Evolutionary conservation across 2,329 filamentous ascomycete species (phyloP), one percentile per base, ranked within the genome.

Genomic region (Aspergillus pseudonomiae): DNA sequence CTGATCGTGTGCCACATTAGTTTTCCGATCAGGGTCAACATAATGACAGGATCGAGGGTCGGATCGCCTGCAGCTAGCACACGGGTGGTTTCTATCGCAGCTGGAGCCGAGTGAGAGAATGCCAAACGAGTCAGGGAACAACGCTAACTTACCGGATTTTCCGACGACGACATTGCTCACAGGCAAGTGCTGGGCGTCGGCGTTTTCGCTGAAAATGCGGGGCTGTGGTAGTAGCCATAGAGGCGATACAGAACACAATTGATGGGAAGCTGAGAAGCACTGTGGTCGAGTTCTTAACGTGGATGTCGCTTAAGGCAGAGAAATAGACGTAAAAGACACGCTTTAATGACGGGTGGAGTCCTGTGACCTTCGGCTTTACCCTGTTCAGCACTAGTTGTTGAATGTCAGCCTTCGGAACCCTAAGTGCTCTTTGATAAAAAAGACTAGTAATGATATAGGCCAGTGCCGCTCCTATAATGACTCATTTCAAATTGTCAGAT

Each of bases 1-100:
- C 14, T 50, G 46, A 28, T 28, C 46, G 16, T 30, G 46, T 30
- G 24, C 16, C 26, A 30, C 26, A n/a, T 30, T n/a, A 11, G 46
- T 19, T 50, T 32, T 50, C 46, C 46, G 24, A 50, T 50, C 24
- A 19, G 9, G 11, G 24, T 50, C 46, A 50, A 50, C 14, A 19
- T 50, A 50, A 9, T 7, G 3, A 26, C 24, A 50, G 14, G 46
- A 93, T 68, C 91, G 85, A 36, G 84, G 84, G 26, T 82, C 79
- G 59, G 86, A 84, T 76, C 86, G 89, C 73, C 87, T 80, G 72
- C 90, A 92, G 76, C 90, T 89, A 70, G 85, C 82, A 73, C 91
- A 93, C 19, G 90, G 90, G 76, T 88, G 88, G 69, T 84, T 86
- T 77, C 89, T 90, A 76, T 92, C 88, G 76, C 91, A 93, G 64